Conservation (phyloP, 1,284 basidiomycete species). For the Fomitopsis betulina region DNA sequence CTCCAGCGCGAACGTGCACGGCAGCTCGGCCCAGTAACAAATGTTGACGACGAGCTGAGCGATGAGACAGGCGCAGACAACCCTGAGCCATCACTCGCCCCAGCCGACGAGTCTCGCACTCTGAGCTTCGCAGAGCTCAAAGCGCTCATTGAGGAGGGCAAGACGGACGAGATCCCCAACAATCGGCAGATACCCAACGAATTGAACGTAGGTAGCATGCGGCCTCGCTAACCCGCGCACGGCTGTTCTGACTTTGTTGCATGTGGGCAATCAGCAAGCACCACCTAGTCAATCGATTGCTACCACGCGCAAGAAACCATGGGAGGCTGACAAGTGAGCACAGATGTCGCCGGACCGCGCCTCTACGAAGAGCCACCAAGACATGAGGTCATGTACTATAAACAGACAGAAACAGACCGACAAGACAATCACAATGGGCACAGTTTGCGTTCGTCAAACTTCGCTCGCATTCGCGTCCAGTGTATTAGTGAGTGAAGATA, state of each 20-base stretch:
- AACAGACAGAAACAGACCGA: too few relatives aligned
- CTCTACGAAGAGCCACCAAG: too few relatives aligned
- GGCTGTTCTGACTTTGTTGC: not conserved
- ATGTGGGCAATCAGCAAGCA: not conserved
- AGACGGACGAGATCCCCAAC: conserved; percentile 69
- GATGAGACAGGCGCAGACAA: not conserved
- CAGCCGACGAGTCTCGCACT: conserved; percentile 28
- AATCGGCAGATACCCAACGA: conserved; percentile 63
- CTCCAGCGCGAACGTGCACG: conserved; percentile 1
- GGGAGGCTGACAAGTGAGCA: conserved; percentile 37
- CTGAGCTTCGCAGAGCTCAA: conserved; percentile 66
- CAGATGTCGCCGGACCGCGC: too few relatives aligned
- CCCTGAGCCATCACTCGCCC: not conserved
- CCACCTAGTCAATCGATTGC: conserved; percentile 50
- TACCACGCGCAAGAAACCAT: conserved; percentile 52
- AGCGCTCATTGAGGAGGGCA: conserved; percentile 63
- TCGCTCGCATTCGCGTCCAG: too few relatives aligned
- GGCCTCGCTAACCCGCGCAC: conserved; percentile 3
- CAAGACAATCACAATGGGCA: too few relatives aligned
- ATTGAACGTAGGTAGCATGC: conserved; percentile 49
- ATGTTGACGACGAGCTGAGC: not conserved
- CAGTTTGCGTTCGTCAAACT: too few relatives aligned
- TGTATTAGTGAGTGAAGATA: too few relatives aligned
- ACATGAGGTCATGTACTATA: too few relatives aligned
- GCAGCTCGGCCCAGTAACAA: not conserved